These are phyloP conservation scores for Candida qinlingensis DNA, from an alignment of 805 yeast species.

Conservation along the genomic window DNA sequence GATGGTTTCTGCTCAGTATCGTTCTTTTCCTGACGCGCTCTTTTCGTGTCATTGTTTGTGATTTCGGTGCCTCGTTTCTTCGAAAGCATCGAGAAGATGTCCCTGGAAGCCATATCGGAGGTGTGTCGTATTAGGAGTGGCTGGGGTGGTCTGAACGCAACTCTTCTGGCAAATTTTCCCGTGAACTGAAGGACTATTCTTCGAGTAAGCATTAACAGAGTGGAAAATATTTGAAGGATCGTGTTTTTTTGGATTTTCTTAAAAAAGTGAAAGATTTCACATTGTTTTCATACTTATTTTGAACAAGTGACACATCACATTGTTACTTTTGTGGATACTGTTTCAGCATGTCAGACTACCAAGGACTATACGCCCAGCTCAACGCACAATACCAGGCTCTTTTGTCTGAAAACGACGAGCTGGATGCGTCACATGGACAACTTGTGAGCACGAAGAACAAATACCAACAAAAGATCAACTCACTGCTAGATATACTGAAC, in stretches of 20 bases:
- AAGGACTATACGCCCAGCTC: not conserved
- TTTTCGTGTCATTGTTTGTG: not conserved
- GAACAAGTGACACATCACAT: not conserved
- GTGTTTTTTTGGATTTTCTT: not conserved
- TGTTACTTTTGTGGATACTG: not conserved
- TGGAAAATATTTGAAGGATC: too few relatives aligned
- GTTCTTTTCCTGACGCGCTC: not conserved
- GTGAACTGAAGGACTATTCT: too few relatives aligned
- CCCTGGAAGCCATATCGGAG: not conserved
- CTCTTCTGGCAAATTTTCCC: not conserved
- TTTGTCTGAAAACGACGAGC: not conserved
- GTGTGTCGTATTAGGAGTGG: not conserved
- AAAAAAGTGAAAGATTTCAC: not conserved
- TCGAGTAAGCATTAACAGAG: not conserved
- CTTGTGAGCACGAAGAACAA: not conserved
- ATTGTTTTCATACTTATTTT: not conserved
- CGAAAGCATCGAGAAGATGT: slow-evolving; percentile 1
- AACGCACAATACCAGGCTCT: not conserved
- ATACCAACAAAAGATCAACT: not conserved
- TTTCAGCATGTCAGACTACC: not conserved
- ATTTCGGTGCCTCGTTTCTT: not conserved
- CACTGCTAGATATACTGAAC: not conserved
- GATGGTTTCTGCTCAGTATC: not conserved
- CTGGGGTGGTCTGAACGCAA: not conserved
- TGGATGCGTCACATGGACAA: not conserved